Evolutionary conservation across 257 asterid genomes (phyloP).

Genomic region (Solanum commersonii): DNA sequence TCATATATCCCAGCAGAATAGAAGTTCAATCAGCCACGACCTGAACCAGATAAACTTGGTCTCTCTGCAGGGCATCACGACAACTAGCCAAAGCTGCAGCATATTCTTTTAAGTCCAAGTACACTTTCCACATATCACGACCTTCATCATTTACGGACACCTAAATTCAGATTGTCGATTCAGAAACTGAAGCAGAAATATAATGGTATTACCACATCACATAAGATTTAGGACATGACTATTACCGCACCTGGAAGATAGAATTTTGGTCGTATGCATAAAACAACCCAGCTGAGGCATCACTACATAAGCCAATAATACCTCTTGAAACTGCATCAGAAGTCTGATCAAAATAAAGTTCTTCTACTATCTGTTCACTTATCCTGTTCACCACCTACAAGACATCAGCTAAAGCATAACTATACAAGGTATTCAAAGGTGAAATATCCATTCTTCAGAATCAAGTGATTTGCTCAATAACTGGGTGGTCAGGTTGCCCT

Average conservation of each 20-base stretch:
- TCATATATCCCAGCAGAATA: background rate
- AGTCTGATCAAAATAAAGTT: slow-evolving; percentile 77
- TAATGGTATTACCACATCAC: slow-evolving; percentile 1
- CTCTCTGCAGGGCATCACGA: slow-evolving; percentile 88
- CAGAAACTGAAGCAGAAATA: background rate
- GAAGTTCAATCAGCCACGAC: slow-evolving; percentile 20
- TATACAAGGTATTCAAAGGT: background rate
- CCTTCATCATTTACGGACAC: slow-evolving; percentile 95
- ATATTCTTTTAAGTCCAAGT: slow-evolving; percentile 79
- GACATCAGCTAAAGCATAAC: background rate
- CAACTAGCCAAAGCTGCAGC: slow-evolving; percentile 89
- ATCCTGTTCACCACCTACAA: slow-evolving; percentile 90
- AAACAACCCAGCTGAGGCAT: slow-evolving; percentile 96
- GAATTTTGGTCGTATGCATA: slow-evolving; percentile 91
- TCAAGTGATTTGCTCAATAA: background rate
- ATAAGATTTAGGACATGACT: slow-evolving; percentile 1
- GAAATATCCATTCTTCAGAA: background rate
- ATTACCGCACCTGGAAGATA: slow-evolving; percentile 69
- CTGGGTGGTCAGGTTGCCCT: background rate
- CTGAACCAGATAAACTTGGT: slow-evolving; percentile 96
- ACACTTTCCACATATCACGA: slow-evolving; percentile 98
- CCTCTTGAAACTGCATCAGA: slow-evolving; percentile 75
- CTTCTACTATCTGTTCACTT: slow-evolving; percentile 91
- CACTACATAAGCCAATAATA: slow-evolving; percentile 88
- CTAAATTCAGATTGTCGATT: slow-evolving; percentile 28